These are phyloP conservation scores for Penicillium flavigenum DNA, from an alignment of 495 filamentous ascomycete genomes.

Conservation along the genomic window DNA sequence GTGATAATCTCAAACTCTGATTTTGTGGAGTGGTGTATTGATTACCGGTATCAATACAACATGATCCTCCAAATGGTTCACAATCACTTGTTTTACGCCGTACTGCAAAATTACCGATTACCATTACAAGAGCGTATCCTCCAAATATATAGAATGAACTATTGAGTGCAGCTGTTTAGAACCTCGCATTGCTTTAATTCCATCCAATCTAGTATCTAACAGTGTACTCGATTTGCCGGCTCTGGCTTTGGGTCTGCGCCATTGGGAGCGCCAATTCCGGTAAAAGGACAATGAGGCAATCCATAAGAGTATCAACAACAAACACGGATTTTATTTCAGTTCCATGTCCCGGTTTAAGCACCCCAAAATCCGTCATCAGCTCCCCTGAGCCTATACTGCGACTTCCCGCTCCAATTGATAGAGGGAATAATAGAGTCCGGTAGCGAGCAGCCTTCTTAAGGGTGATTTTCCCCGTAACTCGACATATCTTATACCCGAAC, in stretches of 20 bases:
- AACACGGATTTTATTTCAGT: too few species aligned
- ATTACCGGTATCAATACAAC: constrained; percentile 5
- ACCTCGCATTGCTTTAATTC: background rate
- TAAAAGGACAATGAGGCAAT: too few species aligned
- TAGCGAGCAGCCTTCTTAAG: too few species aligned
- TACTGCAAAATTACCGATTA: background rate
- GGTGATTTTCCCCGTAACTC: too few species aligned
- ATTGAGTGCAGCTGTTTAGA: background rate
- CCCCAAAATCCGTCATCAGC: too few species aligned
- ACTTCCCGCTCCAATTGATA: too few species aligned
- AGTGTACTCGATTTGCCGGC: background rate
- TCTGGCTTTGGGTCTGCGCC: background rate
- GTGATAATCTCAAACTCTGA: constrained; percentile 10
- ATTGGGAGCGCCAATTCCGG: too few species aligned
- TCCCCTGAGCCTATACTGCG: too few species aligned
- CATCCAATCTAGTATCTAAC: background rate
- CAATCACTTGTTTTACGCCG: background rate
- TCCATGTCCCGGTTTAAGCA: too few species aligned
- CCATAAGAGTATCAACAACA: too few species aligned
- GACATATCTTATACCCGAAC: too few species aligned
- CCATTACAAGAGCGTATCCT: background rate
- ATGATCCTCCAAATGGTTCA: background rate
- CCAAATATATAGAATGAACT: background rate
- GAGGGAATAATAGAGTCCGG: too few species aligned
- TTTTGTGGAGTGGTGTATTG: constrained; percentile 3